These are phyloP conservation scores for Cutaneotrichosporon mucoides DNA, from an alignment of 1,284 basidiomycete species.

Conservation along the genomic window DNA sequence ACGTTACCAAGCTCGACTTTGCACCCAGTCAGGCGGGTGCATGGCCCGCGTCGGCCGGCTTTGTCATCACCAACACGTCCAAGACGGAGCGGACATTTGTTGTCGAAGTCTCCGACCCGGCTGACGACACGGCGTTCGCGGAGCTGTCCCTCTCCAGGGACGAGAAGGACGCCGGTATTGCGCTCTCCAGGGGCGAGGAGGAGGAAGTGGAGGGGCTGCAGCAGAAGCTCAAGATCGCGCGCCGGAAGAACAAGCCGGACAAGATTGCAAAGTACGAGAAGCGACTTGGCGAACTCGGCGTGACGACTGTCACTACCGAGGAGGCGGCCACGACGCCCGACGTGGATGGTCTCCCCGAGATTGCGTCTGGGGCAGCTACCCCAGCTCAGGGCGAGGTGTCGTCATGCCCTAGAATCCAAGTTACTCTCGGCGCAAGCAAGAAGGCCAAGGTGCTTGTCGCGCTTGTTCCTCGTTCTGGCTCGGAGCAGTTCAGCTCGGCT, in stretches of 20 bases:
- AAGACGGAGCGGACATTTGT: conserved; percentile 50
- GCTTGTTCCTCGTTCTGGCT: conserved; percentile 20
- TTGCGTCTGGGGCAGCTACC: conserved; percentile 5
- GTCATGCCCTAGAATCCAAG: conserved; percentile 5
- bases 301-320: conserved; percentile 27
- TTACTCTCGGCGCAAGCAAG: conserved; percentile 41
- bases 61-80: conserved; percentile 51
- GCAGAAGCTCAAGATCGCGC: conserved; percentile 55
- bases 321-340: conserved; percentile 1
- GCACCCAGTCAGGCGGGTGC: conserved; percentile 20
- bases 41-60: conserved; percentile 31
- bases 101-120: conserved; percentile 33
- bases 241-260: conserved; percentile 52
- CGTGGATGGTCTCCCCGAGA: background rate
- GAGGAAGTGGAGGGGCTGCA: conserved; percentile 54
- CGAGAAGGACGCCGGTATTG: conserved; percentile 41
- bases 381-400: conserved; percentile 8
- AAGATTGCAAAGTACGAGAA: conserved; percentile 54
- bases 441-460: conserved; percentile 41
- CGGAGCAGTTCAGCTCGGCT: conserved; percentile 12
- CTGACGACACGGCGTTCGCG: conserved; percentile 8
- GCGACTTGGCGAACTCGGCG: conserved; percentile 49
- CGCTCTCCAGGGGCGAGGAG: conserved; percentile 52
- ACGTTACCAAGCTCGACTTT: conserved; percentile 33
- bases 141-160: conserved; percentile 33